Base-by-base conservation (phyloP, 352 stramenopile genomes). In the Globisporangium recalcitrans region DNA sequence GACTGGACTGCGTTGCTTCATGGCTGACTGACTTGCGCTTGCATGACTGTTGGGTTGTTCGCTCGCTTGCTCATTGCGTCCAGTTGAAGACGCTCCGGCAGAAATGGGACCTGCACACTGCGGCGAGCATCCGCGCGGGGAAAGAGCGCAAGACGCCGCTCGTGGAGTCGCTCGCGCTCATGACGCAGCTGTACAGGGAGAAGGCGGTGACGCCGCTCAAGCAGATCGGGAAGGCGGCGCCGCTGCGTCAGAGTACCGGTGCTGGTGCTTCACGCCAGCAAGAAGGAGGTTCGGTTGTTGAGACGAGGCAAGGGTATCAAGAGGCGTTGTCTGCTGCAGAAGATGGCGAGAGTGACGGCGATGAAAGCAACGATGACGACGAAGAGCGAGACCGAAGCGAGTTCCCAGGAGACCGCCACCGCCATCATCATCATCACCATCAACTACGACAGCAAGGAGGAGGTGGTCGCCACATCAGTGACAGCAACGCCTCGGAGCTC, bases 151-250 rank as follows among this genome's bases (percentile, higher is more conserved):
- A 32, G 21, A 36, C 21, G n/a, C 29, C 9, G 9, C 32, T 54
- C 21, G 48, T 32, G 14, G 48, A 54, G 48, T 54, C 21, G 16
- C 48, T 54, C 21, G 48, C 48, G 21, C 14, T 34, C 22, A 36
- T 54, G 27, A 54, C 48, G 16, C 22, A 54, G 27, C 48, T 54
- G 27, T 34, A 32, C 22, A 11, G 32, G 14, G 16, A 29, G 48
- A 54, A 54, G 48, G 21, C 21, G 22, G 24, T 32, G 21, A 32
- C 48, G 48, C 48, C 48, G 48, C 48, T 54, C 48, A 54, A 54
- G 48, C 48, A 54, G 24, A 38, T 54, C 22, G 14, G 48, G 16
- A n/a, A 32, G 27, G n/a, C 48, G 11, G 9, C n/a, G 29, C 14
- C 48, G 48, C 24, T 26, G 48, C 48, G 24, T n/a, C n/a, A 34